Conservation (phyloP, 2,329 filamentous ascomycete species). For the Dactylellina cionopaga region DNA sequence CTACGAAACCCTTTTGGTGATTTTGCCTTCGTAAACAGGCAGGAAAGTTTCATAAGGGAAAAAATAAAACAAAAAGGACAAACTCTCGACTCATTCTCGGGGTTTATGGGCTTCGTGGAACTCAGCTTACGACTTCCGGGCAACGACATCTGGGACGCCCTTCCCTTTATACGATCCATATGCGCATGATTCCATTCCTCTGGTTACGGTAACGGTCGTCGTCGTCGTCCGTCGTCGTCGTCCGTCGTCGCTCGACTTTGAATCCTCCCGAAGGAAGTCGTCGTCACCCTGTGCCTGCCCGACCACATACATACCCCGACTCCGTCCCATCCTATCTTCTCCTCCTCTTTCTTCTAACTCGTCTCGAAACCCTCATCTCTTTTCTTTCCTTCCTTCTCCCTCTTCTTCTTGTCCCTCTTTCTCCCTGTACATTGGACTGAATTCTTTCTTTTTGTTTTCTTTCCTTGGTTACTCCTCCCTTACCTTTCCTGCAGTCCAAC, state of each 20-base stretch:
- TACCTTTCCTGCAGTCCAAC: constrained; percentile 35
- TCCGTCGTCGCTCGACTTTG: constrained; percentile 32
- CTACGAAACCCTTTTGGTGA: not conserved
- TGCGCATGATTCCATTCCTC: constrained; percentile 37
- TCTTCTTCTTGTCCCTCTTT: constrained; percentile 55
- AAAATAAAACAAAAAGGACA: not conserved
- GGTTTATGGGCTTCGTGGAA: constrained; percentile 45
- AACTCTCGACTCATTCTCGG: constrained; percentile 7
- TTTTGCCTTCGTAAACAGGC: constrained; percentile 47
- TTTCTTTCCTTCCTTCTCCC: constrained; percentile 45
- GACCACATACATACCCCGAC: constrained; percentile 26
- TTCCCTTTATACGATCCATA: constrained; percentile 48
- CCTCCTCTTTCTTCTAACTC: constrained; percentile 34
- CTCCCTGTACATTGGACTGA: constrained; percentile 55
- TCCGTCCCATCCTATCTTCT: constrained; percentile 51
- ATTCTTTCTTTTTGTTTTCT: constrained; percentile 56
- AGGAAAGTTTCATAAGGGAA: too few relatives aligned
- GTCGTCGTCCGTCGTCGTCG: constrained; percentile 44
- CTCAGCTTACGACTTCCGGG: constrained; percentile 52
- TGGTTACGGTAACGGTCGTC: constrained; percentile 42
- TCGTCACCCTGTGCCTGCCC: constrained; percentile 51
- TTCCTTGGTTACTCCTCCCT: constrained; percentile 54
- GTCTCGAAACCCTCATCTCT: constrained; percentile 38
- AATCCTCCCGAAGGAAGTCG: constrained; percentile 48
- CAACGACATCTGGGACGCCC: constrained; percentile 50